Percentiles rank a stretch among this genome's conserved stretches.
These are phyloP conservation scores for Colletotrichum godetiae DNA, from an alignment of 2,329 filamentous ascomycete genomes.

Conservation along the genomic window DNA sequence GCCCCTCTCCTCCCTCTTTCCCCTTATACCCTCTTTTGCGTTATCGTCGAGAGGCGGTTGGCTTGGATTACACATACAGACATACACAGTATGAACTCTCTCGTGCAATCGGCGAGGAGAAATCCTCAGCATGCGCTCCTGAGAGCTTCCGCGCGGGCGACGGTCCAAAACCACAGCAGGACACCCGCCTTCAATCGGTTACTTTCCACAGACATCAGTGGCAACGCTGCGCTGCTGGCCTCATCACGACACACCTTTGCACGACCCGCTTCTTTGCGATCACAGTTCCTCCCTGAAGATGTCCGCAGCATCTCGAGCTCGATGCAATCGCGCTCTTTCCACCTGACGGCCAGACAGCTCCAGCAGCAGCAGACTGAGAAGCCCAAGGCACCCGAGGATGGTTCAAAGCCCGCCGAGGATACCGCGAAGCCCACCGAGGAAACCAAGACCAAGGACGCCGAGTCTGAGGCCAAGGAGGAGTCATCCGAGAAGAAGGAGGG, in stretches of 20 bases:
- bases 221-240: slow-evolving; percentile 41
- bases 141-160: slow-evolving; percentile 52
- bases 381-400: slow-evolving; percentile 35
- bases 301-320: slow-evolving; percentile 50
- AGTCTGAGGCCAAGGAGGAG: slow-evolving; percentile 42
- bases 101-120: slow-evolving; percentile 55
- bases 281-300: slow-evolving; percentile 56
- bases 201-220: slow-evolving; percentile 45
- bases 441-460: slow-evolving; percentile 48
- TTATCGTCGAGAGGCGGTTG: slow-evolving; percentile 43
- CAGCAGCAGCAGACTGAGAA: slow-evolving; percentile 47
- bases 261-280: slow-evolving; percentile 54
- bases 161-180: slow-evolving; percentile 52
- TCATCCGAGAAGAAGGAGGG: slow-evolving; percentile 48
- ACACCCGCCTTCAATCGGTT: slow-evolving; percentile 62
- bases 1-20: slow-evolving; percentile 38
- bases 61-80: slow-evolving; percentile 38
- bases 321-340: slow-evolving; percentile 51
- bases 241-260: slow-evolving; percentile 42
- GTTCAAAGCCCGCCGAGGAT: slow-evolving; percentile 53
- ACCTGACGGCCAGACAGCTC: slow-evolving; percentile 44
- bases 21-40: slow-evolving; percentile 34
- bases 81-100: slow-evolving; percentile 54
- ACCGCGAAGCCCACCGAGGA: slow-evolving; percentile 52
- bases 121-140: slow-evolving; percentile 55